Evolutionary conservation across 805 yeast species (phyloP), one percentile per base, ranked within the genome.

Genomic region (Candida sithepensis): DNA sequence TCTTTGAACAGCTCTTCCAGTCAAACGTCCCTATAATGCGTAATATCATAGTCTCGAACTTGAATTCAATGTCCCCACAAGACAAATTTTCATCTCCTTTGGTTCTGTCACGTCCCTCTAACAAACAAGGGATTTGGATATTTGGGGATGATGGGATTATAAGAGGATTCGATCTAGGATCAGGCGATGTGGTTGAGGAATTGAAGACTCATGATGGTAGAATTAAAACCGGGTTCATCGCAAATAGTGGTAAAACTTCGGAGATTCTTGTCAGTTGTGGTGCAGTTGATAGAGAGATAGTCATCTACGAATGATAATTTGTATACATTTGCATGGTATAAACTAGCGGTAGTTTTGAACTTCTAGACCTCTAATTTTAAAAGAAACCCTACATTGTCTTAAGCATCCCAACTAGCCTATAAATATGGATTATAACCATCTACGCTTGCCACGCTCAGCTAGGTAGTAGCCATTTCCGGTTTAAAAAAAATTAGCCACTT

Each of bases 61-160:
- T 69, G 44, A 73, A 70, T 52, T 73, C 88, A 0, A 50, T 72
- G 49, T 71, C 86, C 1, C 88, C 89, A 1, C 91, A 85, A 61
- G 88, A 84, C 56, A 82, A 82, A 60, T 85, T 71, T 56, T 78
- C 85, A 2, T 73, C 67, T 45, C 74, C 85, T 0, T 55, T 68
- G 13, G 60, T 85, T 2, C 28, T 57, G 2, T 24, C 56, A 10
- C 55, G 70, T 40, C 56, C 59, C 4, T 26, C 39, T 12, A 49
- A 51, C 8, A 53, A 53, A 18, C 56, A 64, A 22, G 91, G 90
- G 0, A 45, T 84, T 1, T 84, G 90, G 88, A 70, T 83, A 0
- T 67, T 76, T 42, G 83, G 89, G 2, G 90, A 85, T 52, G 90
- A 84, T 60, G 92, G 91, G 0, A 50, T 61, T 0, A 57, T 85